Conservation (phyloP, 1,139 yeast genomes). For the Hansenula sp. region DNA sequence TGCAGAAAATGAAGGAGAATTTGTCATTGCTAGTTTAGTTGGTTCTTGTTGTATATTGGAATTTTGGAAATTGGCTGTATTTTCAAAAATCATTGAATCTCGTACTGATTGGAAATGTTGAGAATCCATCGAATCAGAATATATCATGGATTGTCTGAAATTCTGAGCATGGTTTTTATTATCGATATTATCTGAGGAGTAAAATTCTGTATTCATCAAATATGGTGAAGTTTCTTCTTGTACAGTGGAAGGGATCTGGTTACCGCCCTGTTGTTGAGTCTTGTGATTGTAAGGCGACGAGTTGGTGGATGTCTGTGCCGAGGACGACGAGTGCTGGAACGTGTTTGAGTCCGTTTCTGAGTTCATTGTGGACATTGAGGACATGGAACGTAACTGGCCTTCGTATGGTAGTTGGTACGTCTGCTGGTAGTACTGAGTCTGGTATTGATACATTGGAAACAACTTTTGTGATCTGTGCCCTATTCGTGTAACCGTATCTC, state of each 20-base stretch:
- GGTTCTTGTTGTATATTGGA: slow-evolving; percentile 8
- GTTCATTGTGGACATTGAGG: slow-evolving; percentile 3
- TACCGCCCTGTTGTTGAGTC: not conserved
- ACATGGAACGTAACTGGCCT: slow-evolving; percentile 1
- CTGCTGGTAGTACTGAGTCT: not conserved
- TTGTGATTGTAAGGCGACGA: slow-evolving; percentile 8
- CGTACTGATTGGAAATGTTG: slow-evolving; percentile 7
- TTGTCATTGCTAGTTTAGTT: slow-evolving; percentile 32
- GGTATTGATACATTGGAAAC: not conserved
- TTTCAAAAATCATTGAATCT: slow-evolving; percentile 3
- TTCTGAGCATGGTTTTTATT: slow-evolving; percentile 40
- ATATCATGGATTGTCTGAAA: slow-evolving; percentile 44
- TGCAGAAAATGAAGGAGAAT: slow-evolving; percentile 39
- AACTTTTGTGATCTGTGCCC: not conserved
- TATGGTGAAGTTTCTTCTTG: slow-evolving; percentile 15
- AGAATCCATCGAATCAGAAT: slow-evolving; percentile 39
- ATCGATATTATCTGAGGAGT: slow-evolving; percentile 27
- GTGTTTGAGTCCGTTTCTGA: not conserved
- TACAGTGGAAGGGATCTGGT: slow-evolving; percentile 3
- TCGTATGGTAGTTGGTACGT: slow-evolving; percentile 3
- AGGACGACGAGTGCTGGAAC: slow-evolving; percentile 2
- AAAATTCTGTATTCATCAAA: slow-evolving; percentile 20
- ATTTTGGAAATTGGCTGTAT: not conserved
- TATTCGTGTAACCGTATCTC: too few species aligned
- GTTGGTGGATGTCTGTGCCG: slow-evolving; percentile 12